phyloP scores from a whole-genome alignment of 257 asterid genomes.

The Primulina tabacum region DNA sequence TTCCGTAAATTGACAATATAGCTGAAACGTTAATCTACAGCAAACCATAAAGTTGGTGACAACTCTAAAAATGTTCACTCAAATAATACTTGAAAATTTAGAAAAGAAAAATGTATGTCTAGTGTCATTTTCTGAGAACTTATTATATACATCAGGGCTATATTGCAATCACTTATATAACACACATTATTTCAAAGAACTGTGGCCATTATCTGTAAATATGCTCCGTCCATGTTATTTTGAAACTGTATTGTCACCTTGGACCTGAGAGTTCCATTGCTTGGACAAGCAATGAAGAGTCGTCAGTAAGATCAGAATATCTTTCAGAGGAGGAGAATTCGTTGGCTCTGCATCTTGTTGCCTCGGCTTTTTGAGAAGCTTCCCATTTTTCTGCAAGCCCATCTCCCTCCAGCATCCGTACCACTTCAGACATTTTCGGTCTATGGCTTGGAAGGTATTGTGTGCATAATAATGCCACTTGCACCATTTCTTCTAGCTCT shows the following conservation, averaged over 20 bases:
- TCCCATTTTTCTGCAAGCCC: conserved; percentile 99
- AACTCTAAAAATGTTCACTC: conserved; percentile 18
- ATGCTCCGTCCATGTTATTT: conserved; percentile 5
- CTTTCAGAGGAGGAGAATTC: conserved; percentile 83
- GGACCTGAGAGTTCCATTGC: conserved; percentile 99
- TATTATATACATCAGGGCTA: conserved; percentile 18
- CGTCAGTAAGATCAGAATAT: conserved; percentile 91
- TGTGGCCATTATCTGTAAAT: conserved; percentile 22
- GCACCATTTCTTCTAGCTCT: conserved; percentile 88
- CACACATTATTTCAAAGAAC: conserved; percentile 17
- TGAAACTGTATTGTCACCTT: conserved; percentile 38
- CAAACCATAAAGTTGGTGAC: not conserved
- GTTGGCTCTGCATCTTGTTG: conserved; percentile 60
- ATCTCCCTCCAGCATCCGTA: conserved; percentile 94
- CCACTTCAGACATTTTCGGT: conserved; percentile 96
- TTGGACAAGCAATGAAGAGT: conserved; percentile 81
- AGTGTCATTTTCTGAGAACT: conserved; percentile 16
- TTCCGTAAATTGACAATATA: too few species aligned
- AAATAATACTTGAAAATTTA: not conserved
- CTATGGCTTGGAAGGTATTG: conserved; percentile 80
- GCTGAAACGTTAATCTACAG: too few species aligned
- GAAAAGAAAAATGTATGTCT: not conserved
- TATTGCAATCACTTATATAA: conserved; percentile 1
- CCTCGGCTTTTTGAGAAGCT: conserved; percentile 78
- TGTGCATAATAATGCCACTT: conserved; percentile 87